Evolutionary conservation across 805 yeast species (phyloP), one percentile per base, ranked within the genome.

Genomic region (Dipodascus albidus): DNA sequence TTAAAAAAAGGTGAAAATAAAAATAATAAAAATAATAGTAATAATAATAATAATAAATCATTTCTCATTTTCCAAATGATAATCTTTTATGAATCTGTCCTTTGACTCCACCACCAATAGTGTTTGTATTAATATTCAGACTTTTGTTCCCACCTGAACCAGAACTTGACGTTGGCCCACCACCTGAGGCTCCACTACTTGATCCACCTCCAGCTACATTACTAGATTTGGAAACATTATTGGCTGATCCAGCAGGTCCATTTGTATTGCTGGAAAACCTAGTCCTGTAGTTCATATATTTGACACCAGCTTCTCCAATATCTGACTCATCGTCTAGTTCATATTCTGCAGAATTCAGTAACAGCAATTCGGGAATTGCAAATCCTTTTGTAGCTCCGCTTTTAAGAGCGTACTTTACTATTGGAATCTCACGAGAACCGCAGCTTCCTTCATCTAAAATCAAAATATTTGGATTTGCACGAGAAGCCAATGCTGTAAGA

Each of bases 341-440:
- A 3, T 68, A 52, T 2, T 59, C 50, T 1, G 73, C 73, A 1
- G 73, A 71, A 51, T 69, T 65, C 48, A 69, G 66, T 33, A 68
- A 50, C 2, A 72, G 61, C 41, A 72, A 54, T 56, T 72, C 75
- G 3, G 74, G 70, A 9, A 69, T 53, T 2, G 73, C 67, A 55
- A 67, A 72, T 8, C 58, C 50, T n/a, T 49, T 47, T 1, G 64
- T 57, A 14, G 59, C 63, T 2, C 68, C 64, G n/a, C 58, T 52
- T 19, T 63, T 57, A 44, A 72, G 56, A 2, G 74, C 67, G 48
- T 62, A 59, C 15, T 69, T 48, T 6, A 71, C 49, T 4, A 47
- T 17, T 3, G 49, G 23, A 47, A 56, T 62, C 35, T 61, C 65
- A 27, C 61, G 58, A 17, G 54, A 55, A 22, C 21, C 49, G 21